Evolutionary conservation across 2,329 filamentous ascomycete genomes (phyloP).

Genomic region (Colletotrichum karsti): DNA sequence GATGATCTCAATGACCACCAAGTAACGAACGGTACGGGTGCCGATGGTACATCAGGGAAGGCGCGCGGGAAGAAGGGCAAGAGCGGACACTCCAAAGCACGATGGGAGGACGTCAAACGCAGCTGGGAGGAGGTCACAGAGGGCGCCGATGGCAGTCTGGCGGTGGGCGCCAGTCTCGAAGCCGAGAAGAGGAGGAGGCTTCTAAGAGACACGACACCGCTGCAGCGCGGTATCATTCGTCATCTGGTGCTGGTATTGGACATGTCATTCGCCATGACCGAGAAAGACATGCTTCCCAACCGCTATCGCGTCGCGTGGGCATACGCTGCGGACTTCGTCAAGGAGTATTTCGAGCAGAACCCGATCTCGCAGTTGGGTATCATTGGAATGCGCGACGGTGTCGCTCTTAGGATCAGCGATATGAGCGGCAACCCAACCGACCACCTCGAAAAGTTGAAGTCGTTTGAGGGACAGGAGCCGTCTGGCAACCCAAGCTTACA

Average conservation of each 20-base stretch:
- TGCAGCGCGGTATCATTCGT: conserved; percentile 97
- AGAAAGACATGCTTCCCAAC: conserved; percentile 93
- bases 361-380: conserved; percentile 96
- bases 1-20: conserved; percentile 67
- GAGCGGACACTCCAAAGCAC: conserved; percentile 55
- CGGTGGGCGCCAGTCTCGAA: conserved; percentile 79
- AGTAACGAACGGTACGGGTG: conserved; percentile 39
- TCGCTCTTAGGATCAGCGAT: conserved; percentile 86
- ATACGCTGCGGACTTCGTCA: conserved; percentile 87
- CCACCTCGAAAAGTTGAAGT: conserved; percentile 80
- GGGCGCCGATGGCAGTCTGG: conserved; percentile 80
- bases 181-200: conserved; percentile 84
- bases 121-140: conserved; percentile 81
- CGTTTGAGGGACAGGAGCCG: conserved; percentile 71
- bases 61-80: conserved; percentile 36
- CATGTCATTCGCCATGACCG: conserved; percentile 90
- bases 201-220: conserved; percentile 90
- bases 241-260: conserved; percentile 92
- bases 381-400: conserved; percentile 90
- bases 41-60: background rate
- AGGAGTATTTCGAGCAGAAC: conserved; percentile 98
- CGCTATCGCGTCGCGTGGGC: conserved; percentile 84
- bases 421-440: conserved; percentile 92
- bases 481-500: conserved; percentile 84
- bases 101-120: conserved; percentile 73